phyloP scores from a whole-genome alignment of 306 rosid species.

The Albizia julibrissin region DNA sequence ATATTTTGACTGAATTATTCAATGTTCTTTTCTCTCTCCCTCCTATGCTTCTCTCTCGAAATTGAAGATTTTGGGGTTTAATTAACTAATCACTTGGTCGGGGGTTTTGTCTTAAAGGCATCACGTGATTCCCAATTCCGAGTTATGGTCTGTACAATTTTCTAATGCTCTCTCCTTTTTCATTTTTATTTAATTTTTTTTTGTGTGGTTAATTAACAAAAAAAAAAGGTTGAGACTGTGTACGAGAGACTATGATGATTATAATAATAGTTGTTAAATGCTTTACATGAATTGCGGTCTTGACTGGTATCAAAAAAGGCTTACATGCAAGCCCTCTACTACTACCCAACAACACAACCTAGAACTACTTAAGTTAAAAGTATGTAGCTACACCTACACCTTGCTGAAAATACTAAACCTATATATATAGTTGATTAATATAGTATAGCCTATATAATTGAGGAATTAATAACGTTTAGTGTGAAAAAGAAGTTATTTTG shows the following conservation, averaged over 20 bases:
- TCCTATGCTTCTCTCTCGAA: slow-evolving; percentile 34
- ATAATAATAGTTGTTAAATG: slow-evolving; percentile 34
- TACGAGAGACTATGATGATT: neutral
- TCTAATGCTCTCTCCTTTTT: neutral
- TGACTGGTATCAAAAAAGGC: slow-evolving; percentile 18
- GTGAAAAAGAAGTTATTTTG: neutral
- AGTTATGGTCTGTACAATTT: slow-evolving; percentile 64
- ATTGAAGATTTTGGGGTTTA: slow-evolving; percentile 46
- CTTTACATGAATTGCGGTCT: slow-evolving; percentile 32
- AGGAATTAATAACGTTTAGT: neutral
- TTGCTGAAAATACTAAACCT: neutral
- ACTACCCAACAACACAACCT: neutral
- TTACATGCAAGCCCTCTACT: neutral
- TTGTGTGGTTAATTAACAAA: no score
- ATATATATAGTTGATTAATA: neutral
- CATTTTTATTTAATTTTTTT: neutral
- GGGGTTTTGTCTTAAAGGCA: slow-evolving; percentile 91
- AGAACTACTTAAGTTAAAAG: neutral
- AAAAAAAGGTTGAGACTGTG: neutral
- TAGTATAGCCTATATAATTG: neutral
- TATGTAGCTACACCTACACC: neutral
- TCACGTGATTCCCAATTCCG: slow-evolving; percentile 99
- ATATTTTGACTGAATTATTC: slow-evolving; percentile 67
- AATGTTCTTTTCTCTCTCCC: slow-evolving; percentile 39
- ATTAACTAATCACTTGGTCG: slow-evolving; percentile 94